A percentile compares a stretch with the other conserved stretches of the same genome.
phyloP scores from a whole-genome alignment of 805 yeast genomes.

The Citeromyces matritensis region DNA sequence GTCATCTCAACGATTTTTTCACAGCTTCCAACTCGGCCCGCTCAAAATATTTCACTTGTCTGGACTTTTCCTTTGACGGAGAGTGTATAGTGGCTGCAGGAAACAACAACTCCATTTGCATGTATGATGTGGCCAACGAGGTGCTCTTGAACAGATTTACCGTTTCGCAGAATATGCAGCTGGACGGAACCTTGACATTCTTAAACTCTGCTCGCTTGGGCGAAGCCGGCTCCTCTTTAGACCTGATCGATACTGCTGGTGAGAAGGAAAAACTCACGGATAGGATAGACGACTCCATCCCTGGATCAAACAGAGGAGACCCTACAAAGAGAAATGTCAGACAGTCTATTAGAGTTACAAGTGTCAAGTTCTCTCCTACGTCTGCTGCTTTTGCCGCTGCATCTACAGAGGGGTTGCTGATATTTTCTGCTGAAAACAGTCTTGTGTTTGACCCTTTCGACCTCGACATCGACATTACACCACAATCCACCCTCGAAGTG shows the following conservation, averaged over 20 bases:
- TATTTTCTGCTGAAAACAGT: constrained; percentile 66
- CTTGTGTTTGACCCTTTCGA: constrained; percentile 88
- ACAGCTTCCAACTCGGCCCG: constrained; percentile 68
- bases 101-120: constrained; percentile 77
- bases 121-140: constrained; percentile 81
- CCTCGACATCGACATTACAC: constrained; percentile 84
- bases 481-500: constrained; percentile 51
- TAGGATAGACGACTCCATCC: constrained; percentile 57
- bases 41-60: constrained; percentile 69
- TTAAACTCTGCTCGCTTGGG: constrained; percentile 75
- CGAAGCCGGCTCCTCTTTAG: constrained; percentile 68
- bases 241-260: constrained; percentile 70
- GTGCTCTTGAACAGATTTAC: constrained; percentile 72
- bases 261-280: constrained; percentile 80
- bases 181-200: constrained; percentile 74
- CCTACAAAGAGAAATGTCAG: constrained; percentile 59
- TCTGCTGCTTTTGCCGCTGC: constrained; percentile 87
- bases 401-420: constrained; percentile 81
- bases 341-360: constrained; percentile 73
- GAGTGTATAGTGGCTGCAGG: constrained; percentile 83
- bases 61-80: constrained; percentile 85
- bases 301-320: constrained; percentile 77
- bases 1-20: constrained; percentile 73
- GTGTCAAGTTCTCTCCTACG: constrained; percentile 78
- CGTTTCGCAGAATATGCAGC: constrained; percentile 78